Conservation (phyloP, 23 red algal species). For the Gracilariopsis chorda region DNA sequence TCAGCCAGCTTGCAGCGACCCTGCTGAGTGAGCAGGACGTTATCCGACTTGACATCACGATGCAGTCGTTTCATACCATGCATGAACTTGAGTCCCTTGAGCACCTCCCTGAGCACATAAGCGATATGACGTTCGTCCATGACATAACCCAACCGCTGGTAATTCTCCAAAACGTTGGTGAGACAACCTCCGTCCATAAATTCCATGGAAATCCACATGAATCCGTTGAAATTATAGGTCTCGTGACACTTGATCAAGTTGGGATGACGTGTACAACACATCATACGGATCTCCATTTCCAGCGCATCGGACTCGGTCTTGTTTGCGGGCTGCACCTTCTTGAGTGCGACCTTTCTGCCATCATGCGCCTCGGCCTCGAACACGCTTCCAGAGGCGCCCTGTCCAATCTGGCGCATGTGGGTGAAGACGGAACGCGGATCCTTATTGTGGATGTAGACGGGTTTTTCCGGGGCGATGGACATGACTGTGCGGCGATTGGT, state of each 20-base stretch:
- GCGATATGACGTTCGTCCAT: conserved; percentile 87
- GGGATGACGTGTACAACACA: conserved; percentile 84
- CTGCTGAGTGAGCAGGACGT: conserved; percentile 61
- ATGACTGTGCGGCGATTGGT: conserved; percentile 2
- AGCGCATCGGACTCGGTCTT: conserved; percentile 61
- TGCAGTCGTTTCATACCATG: conserved; percentile 91
- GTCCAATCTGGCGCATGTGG: conserved; percentile 73
- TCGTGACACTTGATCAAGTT: conserved; percentile 94
- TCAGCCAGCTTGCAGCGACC: conserved; percentile 88
- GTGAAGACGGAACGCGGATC: conserved; percentile 74
- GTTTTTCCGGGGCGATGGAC: conserved; percentile 68
- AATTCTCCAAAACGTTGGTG: conserved; percentile 85
- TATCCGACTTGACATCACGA: conserved; percentile 95
- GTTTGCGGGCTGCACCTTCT: conserved; percentile 77
- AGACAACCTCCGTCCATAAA: conserved; percentile 91
- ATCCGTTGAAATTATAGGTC: conserved; percentile 67
- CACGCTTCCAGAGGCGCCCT: conserved; percentile 86
- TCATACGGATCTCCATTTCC: conserved; percentile 95
- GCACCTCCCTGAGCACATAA: conserved; percentile 80
- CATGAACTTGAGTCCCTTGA: conserved; percentile 84
- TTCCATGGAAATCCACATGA: conserved; percentile 95
- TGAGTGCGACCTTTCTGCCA: conserved; percentile 76
- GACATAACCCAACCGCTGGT: conserved; percentile 32
- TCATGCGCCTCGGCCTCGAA: conserved; percentile 56
- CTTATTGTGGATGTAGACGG: conserved; percentile 73